A percentile compares a stretch with the other conserved stretches of the same genome.
phyloP scores from a whole-genome alignment of 305 asterid species.

The Petunia hybrid region DNA sequence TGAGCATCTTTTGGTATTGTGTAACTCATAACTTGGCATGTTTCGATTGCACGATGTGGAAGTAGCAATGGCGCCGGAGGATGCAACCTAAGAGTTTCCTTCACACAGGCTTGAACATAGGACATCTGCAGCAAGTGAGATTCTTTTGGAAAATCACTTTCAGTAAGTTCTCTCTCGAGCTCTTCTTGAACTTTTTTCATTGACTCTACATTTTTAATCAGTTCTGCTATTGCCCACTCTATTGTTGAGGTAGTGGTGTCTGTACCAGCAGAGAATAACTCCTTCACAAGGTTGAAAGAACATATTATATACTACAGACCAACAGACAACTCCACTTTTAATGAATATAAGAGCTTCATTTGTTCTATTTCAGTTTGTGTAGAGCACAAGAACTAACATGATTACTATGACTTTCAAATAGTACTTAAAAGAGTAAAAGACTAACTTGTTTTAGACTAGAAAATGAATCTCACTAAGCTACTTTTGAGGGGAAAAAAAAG shows the following conservation, averaged over 20 bases:
- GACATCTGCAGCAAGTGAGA: conserved; percentile 31
- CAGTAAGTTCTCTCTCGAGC: conserved; percentile 39
- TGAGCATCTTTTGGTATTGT: conserved; percentile 51
- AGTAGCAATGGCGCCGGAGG: conserved; percentile 55
- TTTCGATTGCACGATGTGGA: conserved; percentile 38
- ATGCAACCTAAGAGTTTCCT: conserved; percentile 59
- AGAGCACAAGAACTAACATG: neutral
- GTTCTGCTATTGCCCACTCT: conserved; percentile 48
- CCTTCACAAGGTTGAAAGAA: conserved; percentile 37
- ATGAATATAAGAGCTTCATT: neutral
- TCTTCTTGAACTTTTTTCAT: conserved; percentile 44
- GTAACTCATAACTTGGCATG: conserved; percentile 46
- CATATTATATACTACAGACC: neutral
- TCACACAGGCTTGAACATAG: conserved; percentile 49
- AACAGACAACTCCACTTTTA: neutral
- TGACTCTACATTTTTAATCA: conserved; percentile 35
- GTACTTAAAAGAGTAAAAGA: neutral
- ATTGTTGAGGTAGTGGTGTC: conserved; percentile 53
- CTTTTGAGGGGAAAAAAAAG: neutral
- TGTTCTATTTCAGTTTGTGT: too few relatives aligned
- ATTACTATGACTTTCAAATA: neutral
- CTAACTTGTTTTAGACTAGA: neutral
- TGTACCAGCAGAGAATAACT: conserved; percentile 45
- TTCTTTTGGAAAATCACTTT: conserved; percentile 30
- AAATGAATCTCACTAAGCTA: neutral